phyloP scores from a whole-genome alignment of 2,329 filamentous ascomycete species.

The Trichoderma arundinaceum region DNA sequence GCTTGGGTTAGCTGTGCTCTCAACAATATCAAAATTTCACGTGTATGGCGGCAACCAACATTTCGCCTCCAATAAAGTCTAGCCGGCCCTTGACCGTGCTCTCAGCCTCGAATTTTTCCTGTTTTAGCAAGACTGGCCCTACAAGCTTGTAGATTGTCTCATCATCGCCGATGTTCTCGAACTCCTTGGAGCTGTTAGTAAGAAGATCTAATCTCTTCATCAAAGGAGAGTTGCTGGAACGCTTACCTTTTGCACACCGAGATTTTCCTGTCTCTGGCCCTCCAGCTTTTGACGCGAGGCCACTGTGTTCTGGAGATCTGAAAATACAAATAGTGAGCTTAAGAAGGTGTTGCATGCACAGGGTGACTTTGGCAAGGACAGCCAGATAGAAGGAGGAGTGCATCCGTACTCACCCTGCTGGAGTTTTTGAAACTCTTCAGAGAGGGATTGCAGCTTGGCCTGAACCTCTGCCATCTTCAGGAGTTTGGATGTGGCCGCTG shows the following conservation, averaged over 20 bases:
- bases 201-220: not conserved
- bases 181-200: slow-evolving; percentile 66
- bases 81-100: slow-evolving; percentile 89
- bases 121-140: slow-evolving; percentile 90
- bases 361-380: not conserved
- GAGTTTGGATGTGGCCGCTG: not conserved
- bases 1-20: slow-evolving; percentile 30
- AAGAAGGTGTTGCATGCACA: not conserved
- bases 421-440: slow-evolving; percentile 85
- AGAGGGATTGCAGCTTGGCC: slow-evolving; percentile 78
- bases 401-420: slow-evolving; percentile 71
- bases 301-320: slow-evolving; percentile 80
- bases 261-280: slow-evolving; percentile 91
- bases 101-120: slow-evolving; percentile 88
- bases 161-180: slow-evolving; percentile 75
- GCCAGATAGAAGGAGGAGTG: not conserved
- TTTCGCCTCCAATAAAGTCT: slow-evolving; percentile 92
- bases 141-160: slow-evolving; percentile 96
- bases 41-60: slow-evolving; percentile 61
- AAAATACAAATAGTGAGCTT: slow-evolving; percentile 22
- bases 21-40: not conserved
- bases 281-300: slow-evolving; percentile 88
- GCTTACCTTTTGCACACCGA: slow-evolving; percentile 78
- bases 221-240: no score
- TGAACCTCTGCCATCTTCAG: slow-evolving; percentile 71